Conservation (phyloP, 768 basidiomycete genomes). For the Mrakia gelida region DNA sequence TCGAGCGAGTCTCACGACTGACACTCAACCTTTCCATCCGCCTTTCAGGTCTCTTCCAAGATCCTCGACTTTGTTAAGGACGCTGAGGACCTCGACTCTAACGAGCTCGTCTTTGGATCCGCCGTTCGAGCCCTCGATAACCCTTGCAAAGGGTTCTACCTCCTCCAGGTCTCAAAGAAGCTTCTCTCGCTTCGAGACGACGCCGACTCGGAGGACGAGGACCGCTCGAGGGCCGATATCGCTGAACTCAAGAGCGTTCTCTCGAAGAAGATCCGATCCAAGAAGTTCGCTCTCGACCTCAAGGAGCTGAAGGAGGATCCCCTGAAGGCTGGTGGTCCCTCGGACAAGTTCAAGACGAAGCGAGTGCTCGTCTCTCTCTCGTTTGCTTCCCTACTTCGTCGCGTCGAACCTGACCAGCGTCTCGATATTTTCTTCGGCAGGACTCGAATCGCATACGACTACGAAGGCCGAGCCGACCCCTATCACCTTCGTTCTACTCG, state of each 20-base stretch:
- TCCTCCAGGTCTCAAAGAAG: not conserved
- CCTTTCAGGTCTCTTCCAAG: not conserved
- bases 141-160: not conserved
- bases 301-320: not conserved
- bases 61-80: not conserved
- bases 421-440: not conserved
- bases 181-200: not conserved
- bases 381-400: not conserved
- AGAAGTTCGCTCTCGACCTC: not conserved
- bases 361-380: not conserved
- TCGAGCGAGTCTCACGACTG: no score
- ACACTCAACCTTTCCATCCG: no score
- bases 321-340: not conserved
- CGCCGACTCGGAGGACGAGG: not conserved
- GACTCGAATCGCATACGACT: not conserved
- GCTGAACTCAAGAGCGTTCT: not conserved
- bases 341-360: slow-evolving; percentile 3
- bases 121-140: not conserved
- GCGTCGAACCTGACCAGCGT: not conserved
- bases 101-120: not conserved
- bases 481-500: not conserved
- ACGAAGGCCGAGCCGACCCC: not conserved
- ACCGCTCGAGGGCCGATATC: not conserved
- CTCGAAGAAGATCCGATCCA: not conserved
- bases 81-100: not conserved